These are phyloP conservation scores for Pyropia haitanensis DNA, from an alignment of 23 red algal genomes.

Conservation along the genomic window DNA sequence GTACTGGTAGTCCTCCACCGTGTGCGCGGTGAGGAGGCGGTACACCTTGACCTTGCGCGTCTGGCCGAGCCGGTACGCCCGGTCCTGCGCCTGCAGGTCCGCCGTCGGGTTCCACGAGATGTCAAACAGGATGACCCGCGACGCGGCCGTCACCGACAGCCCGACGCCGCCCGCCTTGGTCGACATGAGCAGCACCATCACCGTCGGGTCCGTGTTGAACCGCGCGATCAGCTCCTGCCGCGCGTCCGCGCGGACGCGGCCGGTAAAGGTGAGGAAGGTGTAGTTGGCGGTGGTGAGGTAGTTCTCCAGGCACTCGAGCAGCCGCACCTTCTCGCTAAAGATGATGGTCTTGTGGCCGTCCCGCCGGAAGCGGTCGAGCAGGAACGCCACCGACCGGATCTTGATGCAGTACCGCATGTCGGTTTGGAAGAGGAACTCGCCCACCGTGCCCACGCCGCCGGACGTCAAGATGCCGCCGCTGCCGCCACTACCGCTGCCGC, in stretches of 20 bases:
- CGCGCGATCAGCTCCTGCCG: constrained; percentile 69
- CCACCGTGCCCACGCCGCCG: constrained; percentile 7
- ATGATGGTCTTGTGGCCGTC: constrained; percentile 72
- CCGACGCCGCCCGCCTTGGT: constrained; percentile 79
- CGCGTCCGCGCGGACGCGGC: constrained; percentile 33
- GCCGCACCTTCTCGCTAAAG: constrained; percentile 60
- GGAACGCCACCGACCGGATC: constrained; percentile 14
- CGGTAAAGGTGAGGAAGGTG: constrained; percentile 64
- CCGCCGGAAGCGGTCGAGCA: constrained; percentile 38
- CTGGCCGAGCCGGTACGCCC: constrained; percentile 93
- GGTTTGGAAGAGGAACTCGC: neutral
- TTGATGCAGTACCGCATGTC: constrained; percentile 54
- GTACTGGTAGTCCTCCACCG: constrained; percentile 79
- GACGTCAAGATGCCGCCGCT: neutral
- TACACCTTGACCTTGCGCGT: constrained; percentile 65
- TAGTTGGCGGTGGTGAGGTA: constrained; percentile 39
- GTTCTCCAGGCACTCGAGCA: constrained; percentile 60
- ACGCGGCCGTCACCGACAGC: constrained; percentile 80
- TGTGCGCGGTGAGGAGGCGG: constrained; percentile 65
- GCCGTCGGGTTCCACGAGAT: constrained; percentile 82
- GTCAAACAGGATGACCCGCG: constrained; percentile 85
- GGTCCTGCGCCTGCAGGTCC: constrained; percentile 88
- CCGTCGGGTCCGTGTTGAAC: constrained; percentile 63
- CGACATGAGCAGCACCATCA: constrained; percentile 69
- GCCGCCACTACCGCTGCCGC: constrained; percentile 22